Conservation (phyloP, 345 rosid species). For the Populus pruinosa region DNA sequence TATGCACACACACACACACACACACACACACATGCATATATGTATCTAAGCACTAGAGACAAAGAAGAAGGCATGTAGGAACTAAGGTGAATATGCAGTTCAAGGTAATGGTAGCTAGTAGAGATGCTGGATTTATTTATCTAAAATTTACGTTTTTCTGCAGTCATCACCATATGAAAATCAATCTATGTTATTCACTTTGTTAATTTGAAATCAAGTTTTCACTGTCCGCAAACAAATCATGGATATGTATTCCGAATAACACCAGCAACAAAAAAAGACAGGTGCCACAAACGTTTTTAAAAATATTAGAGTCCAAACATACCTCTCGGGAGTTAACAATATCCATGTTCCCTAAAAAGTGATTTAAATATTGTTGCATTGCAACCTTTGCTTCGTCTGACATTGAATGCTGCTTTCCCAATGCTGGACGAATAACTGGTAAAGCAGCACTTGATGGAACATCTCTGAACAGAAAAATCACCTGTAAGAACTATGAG, state of each 20-base stretch:
- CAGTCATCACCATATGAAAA: neutral
- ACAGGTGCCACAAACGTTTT: neutral
- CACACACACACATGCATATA: no score
- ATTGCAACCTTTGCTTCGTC: slow-evolving; percentile 91
- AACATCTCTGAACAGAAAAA: slow-evolving; percentile 78
- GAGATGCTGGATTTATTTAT: neutral
- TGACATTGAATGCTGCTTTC: slow-evolving; percentile 88
- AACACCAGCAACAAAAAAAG: neutral
- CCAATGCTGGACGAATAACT: slow-evolving; percentile 82
- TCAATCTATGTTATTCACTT: neutral
- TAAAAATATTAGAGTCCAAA: neutral
- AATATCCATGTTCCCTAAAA: slow-evolving; percentile 91
- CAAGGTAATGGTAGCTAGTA: neutral
- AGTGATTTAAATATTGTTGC: slow-evolving; percentile 90
- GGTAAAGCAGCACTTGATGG: slow-evolving; percentile 97
- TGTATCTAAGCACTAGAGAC: neutral
- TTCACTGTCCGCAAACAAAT: neutral
- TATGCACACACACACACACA: no score
- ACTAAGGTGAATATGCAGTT: neutral
- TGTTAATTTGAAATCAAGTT: neutral
- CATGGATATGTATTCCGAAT: neutral
- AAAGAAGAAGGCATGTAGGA: neutral
- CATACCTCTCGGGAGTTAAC: slow-evolving; percentile 92
- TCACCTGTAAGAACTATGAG: slow-evolving; percentile 30
- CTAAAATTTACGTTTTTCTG: neutral